phyloP scores from a whole-genome alignment of 176 grass and related monocot genomes.

The Oryza brachyantha region DNA sequence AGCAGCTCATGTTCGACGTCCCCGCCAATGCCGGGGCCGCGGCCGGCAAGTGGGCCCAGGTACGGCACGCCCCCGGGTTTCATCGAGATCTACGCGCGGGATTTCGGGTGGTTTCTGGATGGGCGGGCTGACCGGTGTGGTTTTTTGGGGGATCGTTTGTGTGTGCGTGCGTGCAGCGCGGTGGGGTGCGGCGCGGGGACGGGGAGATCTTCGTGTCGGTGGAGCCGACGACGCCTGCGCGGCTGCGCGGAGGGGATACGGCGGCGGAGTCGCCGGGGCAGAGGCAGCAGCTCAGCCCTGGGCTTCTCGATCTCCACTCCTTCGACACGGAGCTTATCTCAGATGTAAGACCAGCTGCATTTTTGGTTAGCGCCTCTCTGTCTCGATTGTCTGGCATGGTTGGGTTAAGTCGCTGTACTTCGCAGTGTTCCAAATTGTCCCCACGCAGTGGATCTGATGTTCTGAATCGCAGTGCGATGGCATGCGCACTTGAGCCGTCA shows the following conservation, averaged over 20 bases:
- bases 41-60: conserved; percentile 58
- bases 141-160: conserved; percentile 9
- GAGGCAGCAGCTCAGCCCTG: conserved; percentile 77
- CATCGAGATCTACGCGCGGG: conserved; percentile 31
- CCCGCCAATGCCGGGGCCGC: conserved; percentile 37
- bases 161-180: conserved; percentile 28
- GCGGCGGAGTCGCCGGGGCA: conserved; percentile 35
- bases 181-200: conserved; percentile 54
- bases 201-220: conserved; percentile 74
- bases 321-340: conserved; percentile 91
- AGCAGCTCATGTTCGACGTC: conserved; percentile 74
- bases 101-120: neutral
- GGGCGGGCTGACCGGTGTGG: conserved; percentile 17
- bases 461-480: neutral
- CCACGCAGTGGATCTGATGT: conserved; percentile 27
- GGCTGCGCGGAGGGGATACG: conserved; percentile 40
- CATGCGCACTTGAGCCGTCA: neutral
- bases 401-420: conserved; percentile 17
- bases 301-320: conserved; percentile 88
- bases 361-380: conserved; percentile 10
- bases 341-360: conserved; percentile 51
- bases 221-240: conserved; percentile 65
- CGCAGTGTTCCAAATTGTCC: conserved; percentile 6
- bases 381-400: conserved; percentile 11
- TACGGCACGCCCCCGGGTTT: neutral